Evolutionary conservation across 495 filamentous ascomycete genomes (phyloP), one percentile per base, ranked within the genome.

Genomic region (Xylaria bambusicola): DNA sequence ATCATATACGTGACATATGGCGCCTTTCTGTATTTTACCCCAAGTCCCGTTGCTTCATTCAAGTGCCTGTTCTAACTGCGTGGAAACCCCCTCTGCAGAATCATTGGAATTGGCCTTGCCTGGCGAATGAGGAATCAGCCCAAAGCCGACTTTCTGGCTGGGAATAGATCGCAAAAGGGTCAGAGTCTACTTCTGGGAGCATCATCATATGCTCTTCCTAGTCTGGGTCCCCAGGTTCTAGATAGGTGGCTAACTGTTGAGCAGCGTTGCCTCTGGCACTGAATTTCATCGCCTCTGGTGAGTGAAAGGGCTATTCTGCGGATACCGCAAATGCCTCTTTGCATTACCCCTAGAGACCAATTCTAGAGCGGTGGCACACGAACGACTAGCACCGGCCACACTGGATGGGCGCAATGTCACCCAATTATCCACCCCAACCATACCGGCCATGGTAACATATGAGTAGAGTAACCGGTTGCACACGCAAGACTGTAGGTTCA

Each of bases 261-360:
- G 24, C 48, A 92, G 88, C 85, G 58, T 73, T 88, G 45, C 88
- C 89, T 38, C 77, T 92, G 70, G 86, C 88, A 57, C 77, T 92
- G 59, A 91, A 92, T 71, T 92, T 91, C 76, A 88, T 91, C 67
- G 88, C 88, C 65, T 89, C 87, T 70, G 88, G 88, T 92, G 84
- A 90, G 88, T 91, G 58, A 58, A 61, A 41, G 59, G 46, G n/a
- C 52, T 36, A 31, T 49, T 15, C 17, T 55, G 57, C 57, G 41
- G 57, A 51, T 59, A 46, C 24, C 47, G 56, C 67, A 40, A 57
- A 67, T 45, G 40, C 47, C 36, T 52, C 47, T 41, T 48, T 60
- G 49, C 47, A 35, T 58, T 51, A 44, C n/a, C 6, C 57, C 31
- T 46, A 47, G 48, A 60, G 48, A 60, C 53, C 57, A 40, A 46